Percentiles rank a stretch among this genome's conserved stretches.
phyloP scores from a whole-genome alignment of 192 early-diverging fungal species.

The Coemansia sp. region DNA sequence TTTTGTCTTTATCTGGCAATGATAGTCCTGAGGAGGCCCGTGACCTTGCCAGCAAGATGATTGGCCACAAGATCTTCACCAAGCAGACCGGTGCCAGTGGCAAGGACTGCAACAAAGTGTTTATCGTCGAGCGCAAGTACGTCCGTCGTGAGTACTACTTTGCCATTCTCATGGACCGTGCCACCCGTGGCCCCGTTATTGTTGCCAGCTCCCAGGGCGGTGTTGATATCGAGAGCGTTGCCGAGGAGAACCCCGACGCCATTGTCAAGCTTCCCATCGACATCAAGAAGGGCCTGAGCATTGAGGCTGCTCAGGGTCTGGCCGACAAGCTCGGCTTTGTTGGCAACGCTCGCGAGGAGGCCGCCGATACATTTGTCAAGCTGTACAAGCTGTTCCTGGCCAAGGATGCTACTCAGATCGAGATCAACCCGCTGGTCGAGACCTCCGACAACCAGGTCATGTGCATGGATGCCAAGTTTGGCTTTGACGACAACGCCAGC shows the following conservation, averaged over 20 bases:
- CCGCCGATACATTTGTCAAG: conserved; percentile 86
- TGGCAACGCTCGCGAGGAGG: conserved; percentile 74
- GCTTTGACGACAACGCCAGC: conserved; percentile 98
- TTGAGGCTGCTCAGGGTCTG: conserved; percentile 72
- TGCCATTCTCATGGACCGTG: conserved; percentile 97
- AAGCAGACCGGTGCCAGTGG: conserved; percentile 97
- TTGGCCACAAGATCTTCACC: conserved; percentile 96
- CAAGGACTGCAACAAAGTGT: conserved; percentile 92
- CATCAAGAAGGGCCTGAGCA: conserved; percentile 78
- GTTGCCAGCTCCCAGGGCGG: conserved; percentile 97
- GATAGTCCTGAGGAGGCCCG: conserved; percentile 82
- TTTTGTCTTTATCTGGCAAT: not conserved
- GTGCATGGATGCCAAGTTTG: conserved; percentile 99
- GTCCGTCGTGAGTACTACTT: conserved; percentile 99
- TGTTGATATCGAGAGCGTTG: conserved; percentile 96
- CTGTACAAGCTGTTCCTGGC: conserved; percentile 96
- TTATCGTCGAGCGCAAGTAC: conserved; percentile 94
- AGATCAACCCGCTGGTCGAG: conserved; percentile 99
- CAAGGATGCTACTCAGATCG: conserved; percentile 97
- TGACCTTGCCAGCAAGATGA: conserved; percentile 89
- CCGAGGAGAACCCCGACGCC: conserved; percentile 92
- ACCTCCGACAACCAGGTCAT: conserved; percentile 83
- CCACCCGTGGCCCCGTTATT: conserved; percentile 90
- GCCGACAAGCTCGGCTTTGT: conserved; percentile 90
- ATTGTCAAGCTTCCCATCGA: conserved; percentile 91